Evolutionary conservation across 768 basidiomycete species (phyloP).

Genomic region (Clitopilus passeckerianus): DNA sequence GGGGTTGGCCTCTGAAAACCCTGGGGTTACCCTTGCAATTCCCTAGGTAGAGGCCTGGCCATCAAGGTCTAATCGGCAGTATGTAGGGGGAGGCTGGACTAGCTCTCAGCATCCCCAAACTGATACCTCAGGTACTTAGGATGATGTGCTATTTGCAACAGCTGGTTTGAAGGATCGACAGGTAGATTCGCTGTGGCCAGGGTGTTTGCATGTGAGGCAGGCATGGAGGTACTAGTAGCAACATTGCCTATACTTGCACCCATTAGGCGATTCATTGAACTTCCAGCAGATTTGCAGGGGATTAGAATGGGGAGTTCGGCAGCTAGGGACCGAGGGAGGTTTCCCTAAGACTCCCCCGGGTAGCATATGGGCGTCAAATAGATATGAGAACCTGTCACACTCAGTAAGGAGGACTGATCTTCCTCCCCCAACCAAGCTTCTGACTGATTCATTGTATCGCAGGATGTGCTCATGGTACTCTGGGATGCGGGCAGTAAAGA

Average conservation of each 20-base stretch:
- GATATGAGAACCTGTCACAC: neutral
- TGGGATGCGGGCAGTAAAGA: constrained; percentile 13
- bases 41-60: too few relatives aligned
- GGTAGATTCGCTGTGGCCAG: neutral
- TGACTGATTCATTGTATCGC: constrained; percentile 16
- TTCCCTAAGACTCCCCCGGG: neutral
- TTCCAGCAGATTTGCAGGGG: neutral
- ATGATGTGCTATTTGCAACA: neutral
- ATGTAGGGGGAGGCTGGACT: neutral
- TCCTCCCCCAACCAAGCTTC: neutral
- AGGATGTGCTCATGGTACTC: constrained; percentile 17
- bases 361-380: neutral
- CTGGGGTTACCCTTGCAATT: too few relatives aligned
- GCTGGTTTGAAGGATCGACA: neutral
- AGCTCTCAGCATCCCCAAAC: neutral
- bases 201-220: neutral
- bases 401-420: neutral
- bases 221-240: neutral
- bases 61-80: neutral
- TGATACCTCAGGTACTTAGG: constrained; percentile 7
- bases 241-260: neutral
- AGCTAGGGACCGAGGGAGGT: neutral
- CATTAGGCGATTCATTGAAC: neutral
- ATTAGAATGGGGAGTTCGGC: neutral
- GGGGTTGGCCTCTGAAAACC: too few relatives aligned